These are phyloP conservation scores for Lenwebbia sp. DNA, from an alignment of 345 rosid species.

Conservation along the genomic window DNA sequence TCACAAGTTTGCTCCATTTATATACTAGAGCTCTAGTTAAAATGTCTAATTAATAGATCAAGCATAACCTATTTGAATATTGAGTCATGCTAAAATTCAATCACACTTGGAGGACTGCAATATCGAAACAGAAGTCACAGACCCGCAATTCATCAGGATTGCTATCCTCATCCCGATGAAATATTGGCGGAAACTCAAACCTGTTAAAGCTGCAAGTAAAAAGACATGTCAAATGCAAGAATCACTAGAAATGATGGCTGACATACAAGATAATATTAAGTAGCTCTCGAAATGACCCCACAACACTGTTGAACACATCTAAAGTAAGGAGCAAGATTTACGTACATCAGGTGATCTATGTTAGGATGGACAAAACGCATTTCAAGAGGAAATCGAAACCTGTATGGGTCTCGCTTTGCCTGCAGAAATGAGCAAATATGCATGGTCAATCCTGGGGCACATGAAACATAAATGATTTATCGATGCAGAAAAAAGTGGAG, in stretches of 20 bases:
- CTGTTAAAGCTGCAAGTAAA: conserved; percentile 59
- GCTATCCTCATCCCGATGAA: conserved; percentile 73
- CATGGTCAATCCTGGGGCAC: not conserved
- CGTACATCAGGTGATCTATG: conserved; percentile 92
- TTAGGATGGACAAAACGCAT: conserved; percentile 86
- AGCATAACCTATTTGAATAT: not conserved
- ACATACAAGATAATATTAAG: not conserved
- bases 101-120: not conserved
- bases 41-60: not conserved
- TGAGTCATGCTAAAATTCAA: not conserved
- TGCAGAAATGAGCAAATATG: conserved; percentile 12
- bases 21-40: not conserved
- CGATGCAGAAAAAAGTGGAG: not conserved
- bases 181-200: conserved; percentile 83
- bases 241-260: not conserved
- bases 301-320: not conserved
- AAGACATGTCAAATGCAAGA: conserved; percentile 1
- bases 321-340: conserved; percentile 1
- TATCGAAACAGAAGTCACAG: conserved; percentile 11
- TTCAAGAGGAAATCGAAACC: conserved; percentile 89
- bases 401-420: conserved; percentile 94
- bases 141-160: conserved; percentile 78
- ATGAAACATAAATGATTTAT: not conserved
- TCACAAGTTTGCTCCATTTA: not conserved
- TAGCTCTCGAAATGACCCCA: not conserved